Percentiles rank a stretch among this genome's conserved stretches.
Evolutionary conservation across 257 asterid genomes (phyloP).

Genomic region (Leptodermis oblonga): DNA sequence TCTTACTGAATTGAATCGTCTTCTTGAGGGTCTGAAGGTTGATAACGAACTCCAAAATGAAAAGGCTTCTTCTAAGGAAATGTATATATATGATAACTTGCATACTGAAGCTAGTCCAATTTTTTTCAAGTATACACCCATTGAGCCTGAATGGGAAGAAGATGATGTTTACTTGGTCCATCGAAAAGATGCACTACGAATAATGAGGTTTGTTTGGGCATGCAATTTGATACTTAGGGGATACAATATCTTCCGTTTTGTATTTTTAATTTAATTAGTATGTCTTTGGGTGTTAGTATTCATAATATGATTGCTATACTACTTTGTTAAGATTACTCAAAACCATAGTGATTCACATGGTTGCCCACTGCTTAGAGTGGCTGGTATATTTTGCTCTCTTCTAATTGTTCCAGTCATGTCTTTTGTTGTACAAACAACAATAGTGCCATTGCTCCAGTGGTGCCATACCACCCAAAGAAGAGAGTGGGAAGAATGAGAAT

Average conservation of each 20-base stretch:
- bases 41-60: conserved; percentile 15
- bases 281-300: background rate
- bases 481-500: background rate
- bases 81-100: conserved; percentile 17
- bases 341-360: background rate
- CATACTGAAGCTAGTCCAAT: conserved; percentile 17
- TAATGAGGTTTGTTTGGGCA: conserved; percentile 49
- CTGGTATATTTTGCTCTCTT: background rate
- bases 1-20: conserved; percentile 15
- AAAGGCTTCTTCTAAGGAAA: conserved; percentile 9
- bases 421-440: too few species aligned
- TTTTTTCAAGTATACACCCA: conserved; percentile 31
- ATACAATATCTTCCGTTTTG: background rate
- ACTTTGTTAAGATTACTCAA: background rate
- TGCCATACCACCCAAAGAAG: background rate
- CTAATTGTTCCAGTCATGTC: background rate
- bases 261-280: background rate
- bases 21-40: conserved; percentile 12
- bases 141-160: conserved; percentile 83
- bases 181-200: conserved; percentile 71
- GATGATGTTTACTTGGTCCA: conserved; percentile 68
- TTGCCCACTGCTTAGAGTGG: conserved; percentile 2
- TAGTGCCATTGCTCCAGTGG: too few species aligned
- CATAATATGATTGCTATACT: background rate
- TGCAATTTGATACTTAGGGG: conserved; percentile 8